Evolutionary conservation across 768 basidiomycete genomes (phyloP).

Genomic region (Boletus vinaceobasis): DNA sequence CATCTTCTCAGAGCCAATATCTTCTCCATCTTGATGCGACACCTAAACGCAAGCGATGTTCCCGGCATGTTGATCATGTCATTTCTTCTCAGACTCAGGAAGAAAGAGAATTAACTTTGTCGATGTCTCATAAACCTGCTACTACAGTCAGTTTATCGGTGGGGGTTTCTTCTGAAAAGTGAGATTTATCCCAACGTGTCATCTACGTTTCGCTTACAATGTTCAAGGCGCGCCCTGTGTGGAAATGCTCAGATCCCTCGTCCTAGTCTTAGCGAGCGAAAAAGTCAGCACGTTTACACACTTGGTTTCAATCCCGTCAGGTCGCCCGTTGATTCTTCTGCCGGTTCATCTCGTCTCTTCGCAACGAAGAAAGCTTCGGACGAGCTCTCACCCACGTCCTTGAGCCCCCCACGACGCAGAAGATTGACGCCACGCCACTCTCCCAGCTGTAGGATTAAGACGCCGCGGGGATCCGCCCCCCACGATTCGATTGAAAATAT

Average conservation of each 20-base stretch:
- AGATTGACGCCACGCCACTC: background rate
- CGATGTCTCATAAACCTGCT: slow-evolving; percentile 1
- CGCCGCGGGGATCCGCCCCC: background rate
- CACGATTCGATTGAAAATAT: slow-evolving; percentile 7
- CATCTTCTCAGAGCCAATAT: slow-evolving; percentile 34
- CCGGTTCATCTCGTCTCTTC: background rate
- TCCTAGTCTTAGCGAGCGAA: background rate
- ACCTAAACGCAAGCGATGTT: slow-evolving; percentile 35
- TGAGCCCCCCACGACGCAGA: background rate
- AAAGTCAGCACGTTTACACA: background rate
- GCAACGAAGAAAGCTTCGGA: slow-evolving; percentile 1
- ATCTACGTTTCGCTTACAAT: slow-evolving; percentile 9
- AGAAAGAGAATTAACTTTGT: slow-evolving; percentile 27
- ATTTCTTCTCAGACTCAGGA: slow-evolving; percentile 33
- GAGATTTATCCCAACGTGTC: background rate
- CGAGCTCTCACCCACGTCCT: background rate
- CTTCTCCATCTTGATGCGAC: slow-evolving; percentile 30
- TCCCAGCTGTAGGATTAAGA: background rate
- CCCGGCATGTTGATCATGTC: slow-evolving; percentile 18
- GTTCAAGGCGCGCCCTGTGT: background rate
- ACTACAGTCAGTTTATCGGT: background rate
- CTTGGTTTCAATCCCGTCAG: slow-evolving; percentile 3
- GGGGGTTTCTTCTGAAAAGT: slow-evolving; percentile 11
- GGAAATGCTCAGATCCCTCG: background rate
- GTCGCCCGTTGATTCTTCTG: background rate